These are phyloP conservation scores for Colletotrichum graminicola DNA, from an alignment of 2,329 filamentous ascomycete genomes.

Conservation along the genomic window DNA sequence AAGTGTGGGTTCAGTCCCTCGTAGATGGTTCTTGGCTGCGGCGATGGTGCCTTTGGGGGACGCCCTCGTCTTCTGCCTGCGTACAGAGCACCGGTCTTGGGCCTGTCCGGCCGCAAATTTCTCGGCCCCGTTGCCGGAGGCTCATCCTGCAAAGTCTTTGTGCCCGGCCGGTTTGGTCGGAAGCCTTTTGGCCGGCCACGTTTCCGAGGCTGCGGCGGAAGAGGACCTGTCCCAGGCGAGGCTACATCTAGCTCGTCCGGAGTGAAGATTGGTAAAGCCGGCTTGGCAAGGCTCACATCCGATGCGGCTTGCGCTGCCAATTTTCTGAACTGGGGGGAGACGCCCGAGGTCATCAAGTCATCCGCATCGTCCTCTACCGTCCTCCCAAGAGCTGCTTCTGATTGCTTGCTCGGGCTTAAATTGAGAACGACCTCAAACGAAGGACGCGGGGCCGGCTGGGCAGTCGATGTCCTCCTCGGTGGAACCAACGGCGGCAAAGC, in stretches of 20 bases:
- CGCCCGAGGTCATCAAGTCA: constrained; percentile 43
- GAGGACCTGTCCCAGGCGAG: constrained; percentile 1
- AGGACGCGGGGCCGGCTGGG: constrained; percentile 28
- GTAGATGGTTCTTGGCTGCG: constrained; percentile 58
- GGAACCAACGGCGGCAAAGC: not conserved
- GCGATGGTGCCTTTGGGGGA: constrained; percentile 55
- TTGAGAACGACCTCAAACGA: constrained; percentile 38
- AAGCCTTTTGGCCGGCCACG: constrained; percentile 65
- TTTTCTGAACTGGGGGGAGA: constrained; percentile 42
- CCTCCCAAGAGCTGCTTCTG: constrained; percentile 8
- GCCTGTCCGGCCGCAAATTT: constrained; percentile 46
- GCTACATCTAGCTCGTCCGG: constrained; percentile 7
- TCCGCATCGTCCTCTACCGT: constrained; percentile 39
- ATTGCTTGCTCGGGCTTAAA: constrained; percentile 17
- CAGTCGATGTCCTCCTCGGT: constrained; percentile 12
- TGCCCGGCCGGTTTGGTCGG: constrained; percentile 51
- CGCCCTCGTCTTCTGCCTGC: constrained; percentile 57
- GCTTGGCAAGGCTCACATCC: constrained; percentile 38
- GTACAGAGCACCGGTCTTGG: constrained; percentile 43
- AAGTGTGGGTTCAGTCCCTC: constrained; percentile 58
- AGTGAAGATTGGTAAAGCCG: constrained; percentile 21
- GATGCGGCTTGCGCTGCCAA: constrained; percentile 31
- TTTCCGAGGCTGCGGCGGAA: constrained; percentile 45
- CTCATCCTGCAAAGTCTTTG: constrained; percentile 34
- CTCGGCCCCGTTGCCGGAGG: constrained; percentile 38